Conservation (phyloP, 2,329 filamentous ascomycete genomes). For the Albophoma yamanashiensis region DNA sequence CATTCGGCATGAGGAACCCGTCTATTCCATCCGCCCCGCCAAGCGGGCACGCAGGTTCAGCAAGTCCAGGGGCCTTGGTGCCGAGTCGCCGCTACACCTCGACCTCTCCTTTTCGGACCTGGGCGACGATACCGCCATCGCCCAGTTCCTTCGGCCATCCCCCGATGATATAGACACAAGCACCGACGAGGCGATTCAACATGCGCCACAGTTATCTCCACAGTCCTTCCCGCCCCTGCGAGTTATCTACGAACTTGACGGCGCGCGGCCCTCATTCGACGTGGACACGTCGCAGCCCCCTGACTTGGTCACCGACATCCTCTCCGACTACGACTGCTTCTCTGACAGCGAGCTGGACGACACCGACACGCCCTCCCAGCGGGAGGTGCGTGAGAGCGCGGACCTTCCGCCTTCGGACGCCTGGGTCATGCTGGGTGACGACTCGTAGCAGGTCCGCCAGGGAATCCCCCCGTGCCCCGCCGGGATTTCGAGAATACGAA, state of each 20-base stretch:
- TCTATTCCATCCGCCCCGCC: slow-evolving; percentile 25
- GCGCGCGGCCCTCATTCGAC: slow-evolving; percentile 20
- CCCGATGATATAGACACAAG: slow-evolving; percentile 7
- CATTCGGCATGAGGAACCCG: slow-evolving; percentile 25
- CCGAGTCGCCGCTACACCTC: slow-evolving; percentile 20
- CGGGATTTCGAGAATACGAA: slow-evolving; percentile 13
- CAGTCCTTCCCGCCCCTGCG: slow-evolving; percentile 21
- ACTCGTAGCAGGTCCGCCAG: slow-evolving; percentile 33
- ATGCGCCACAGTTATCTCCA: slow-evolving; percentile 3
- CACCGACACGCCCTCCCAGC: slow-evolving; percentile 16
- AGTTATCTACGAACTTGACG: slow-evolving; percentile 28
- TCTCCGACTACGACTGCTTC: slow-evolving; percentile 26
- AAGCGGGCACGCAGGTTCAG: slow-evolving; percentile 19
- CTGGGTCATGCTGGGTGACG: slow-evolving; percentile 35
- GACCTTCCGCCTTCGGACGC: slow-evolving; percentile 18
- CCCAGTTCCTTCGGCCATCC: slow-evolving; percentile 19
- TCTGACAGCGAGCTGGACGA: slow-evolving; percentile 24
- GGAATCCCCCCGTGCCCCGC: slow-evolving; percentile 16
- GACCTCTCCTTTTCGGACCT: slow-evolving; percentile 33
- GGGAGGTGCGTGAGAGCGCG: slow-evolving; percentile 17
- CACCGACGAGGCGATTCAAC: slow-evolving; percentile 9
- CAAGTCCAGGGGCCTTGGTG: slow-evolving; percentile 10
- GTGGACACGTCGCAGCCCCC: slow-evolving; percentile 24
- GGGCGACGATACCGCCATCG: slow-evolving; percentile 26
- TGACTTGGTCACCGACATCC: slow-evolving; percentile 20